Conservation (phyloP, 345 rosid genomes). For the Citrus unshiu region DNA sequence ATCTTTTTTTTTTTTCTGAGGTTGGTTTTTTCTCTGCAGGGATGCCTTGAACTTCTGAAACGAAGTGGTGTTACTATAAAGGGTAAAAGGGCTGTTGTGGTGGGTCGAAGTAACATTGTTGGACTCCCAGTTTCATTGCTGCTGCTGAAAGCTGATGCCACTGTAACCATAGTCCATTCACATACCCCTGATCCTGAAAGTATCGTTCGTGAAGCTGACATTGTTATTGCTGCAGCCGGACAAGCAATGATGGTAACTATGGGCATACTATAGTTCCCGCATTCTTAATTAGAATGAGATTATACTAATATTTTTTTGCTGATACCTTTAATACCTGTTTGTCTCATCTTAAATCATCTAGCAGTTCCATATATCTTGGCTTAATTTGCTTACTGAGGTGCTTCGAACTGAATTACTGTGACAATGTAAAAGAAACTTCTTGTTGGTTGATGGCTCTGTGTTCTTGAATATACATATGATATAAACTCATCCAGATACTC, state of each 20-base stretch:
- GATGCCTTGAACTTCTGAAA: conserved; percentile 81
- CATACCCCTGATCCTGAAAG: conserved; percentile 59
- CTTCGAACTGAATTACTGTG: neutral
- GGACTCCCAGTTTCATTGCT: conserved; percentile 86
- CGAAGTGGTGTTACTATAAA: conserved; percentile 65
- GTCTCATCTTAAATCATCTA: neutral
- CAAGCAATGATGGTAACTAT: conserved; percentile 78
- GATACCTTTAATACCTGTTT: neutral
- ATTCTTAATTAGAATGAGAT: neutral
- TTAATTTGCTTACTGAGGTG: neutral
- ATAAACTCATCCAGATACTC: neutral
- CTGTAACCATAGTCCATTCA: conserved; percentile 78
- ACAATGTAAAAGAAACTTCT: neutral
- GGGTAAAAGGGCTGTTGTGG: conserved; percentile 83
- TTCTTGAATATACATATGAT: neutral
- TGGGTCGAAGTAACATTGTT: conserved; percentile 92
- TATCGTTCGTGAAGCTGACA: conserved; percentile 79
- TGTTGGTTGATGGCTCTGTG: neutral
- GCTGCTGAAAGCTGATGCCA: conserved; percentile 92
- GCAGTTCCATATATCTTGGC: neutral
- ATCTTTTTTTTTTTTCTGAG: neutral
- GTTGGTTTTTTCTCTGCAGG: conserved; percentile 37
- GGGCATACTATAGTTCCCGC: neutral
- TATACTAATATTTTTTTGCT: neutral
- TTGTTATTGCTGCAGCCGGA: conserved; percentile 89